Base-by-base conservation (phyloP, 2,329 filamentous ascomycete genomes). In the Colletotrichum sp. region DNA sequence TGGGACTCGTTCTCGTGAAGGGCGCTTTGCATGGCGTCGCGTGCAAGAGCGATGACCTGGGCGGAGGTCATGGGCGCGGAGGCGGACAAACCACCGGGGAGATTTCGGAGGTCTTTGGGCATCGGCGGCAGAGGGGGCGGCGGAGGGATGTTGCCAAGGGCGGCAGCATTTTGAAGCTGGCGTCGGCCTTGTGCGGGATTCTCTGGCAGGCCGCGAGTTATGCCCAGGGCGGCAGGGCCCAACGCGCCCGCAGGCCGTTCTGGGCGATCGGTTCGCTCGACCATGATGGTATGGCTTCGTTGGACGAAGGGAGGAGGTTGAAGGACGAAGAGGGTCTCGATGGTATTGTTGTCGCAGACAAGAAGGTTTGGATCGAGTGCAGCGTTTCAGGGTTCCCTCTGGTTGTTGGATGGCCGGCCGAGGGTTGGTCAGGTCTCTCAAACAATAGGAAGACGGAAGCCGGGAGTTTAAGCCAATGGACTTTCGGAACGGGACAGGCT, bases 11-110 rank as follows among this genome's bases (percentile, higher is more conserved):
- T 92, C 80, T 92, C 92, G 77, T 92, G 88, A 72, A 93, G 85
- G 69, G 93, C 93, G 78, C 87, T 88, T 75, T 89, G 88, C 89
- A 95, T 93, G 58, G 92, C 91, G 78, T 93, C 90, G 77, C 89
- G 89, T 43, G 91, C 91, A 63, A 94, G 86, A 70, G 86, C 86
- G 66, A 94, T 90, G 76, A 94, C 91, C 81, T 94, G 91, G 57
- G 85, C 86, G 51, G 92, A 85, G 21, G 92, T 89, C 80, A 92
- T 86, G 67, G 89, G 86, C 16, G 83, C 82, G n/a, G 85, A 85
- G 18, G 87, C 83, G 15, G 89, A 87, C 61, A 91, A 82, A 16
- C 82, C 84, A 16, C 86, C 86, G 51, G 86, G 81, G 70, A 86
- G 83, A 82, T 87, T 84, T 80, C 88, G 86, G 68, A 88, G 78